phyloP scores from a whole-genome alignment of 2,329 filamentous ascomycete genomes.

The Fusarium sp. region DNA sequence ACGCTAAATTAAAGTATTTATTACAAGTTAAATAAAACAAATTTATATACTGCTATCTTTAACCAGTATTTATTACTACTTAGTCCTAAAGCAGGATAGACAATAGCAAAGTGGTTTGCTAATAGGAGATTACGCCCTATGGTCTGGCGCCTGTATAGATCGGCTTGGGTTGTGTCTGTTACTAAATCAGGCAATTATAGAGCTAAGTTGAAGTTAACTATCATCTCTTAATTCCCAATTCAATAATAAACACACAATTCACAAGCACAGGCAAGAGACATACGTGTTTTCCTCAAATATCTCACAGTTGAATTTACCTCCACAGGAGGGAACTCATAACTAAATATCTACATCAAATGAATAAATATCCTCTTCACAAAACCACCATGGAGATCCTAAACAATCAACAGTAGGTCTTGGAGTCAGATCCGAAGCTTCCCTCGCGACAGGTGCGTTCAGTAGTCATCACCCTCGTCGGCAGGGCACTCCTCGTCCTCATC shows the following conservation, averaged over 20 bases:
- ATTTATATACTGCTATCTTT: too few species aligned
- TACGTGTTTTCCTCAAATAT: conserved; percentile 44
- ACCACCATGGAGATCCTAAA: background rate
- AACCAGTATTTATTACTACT: too few species aligned
- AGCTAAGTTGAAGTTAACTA: too few species aligned
- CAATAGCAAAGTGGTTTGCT: too few species aligned
- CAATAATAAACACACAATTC: background rate
- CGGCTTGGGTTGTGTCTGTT: background rate
- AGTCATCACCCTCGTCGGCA: conserved; percentile 36
- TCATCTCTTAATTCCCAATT: background rate
- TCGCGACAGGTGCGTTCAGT: background rate
- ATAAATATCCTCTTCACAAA: conserved; percentile 5
- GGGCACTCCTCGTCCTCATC: conserved; percentile 41
- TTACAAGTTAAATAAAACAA: too few species aligned
- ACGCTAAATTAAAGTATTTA: too few species aligned
- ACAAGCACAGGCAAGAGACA: background rate
- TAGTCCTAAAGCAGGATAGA: too few species aligned
- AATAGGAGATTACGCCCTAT: too few species aligned
- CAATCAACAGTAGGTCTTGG: background rate
- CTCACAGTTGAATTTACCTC: conserved; percentile 47
- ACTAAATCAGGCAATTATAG: conserved; percentile 2
- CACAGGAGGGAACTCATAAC: conserved; percentile 49
- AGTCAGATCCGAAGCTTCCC: background rate
- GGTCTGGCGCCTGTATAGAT: too few species aligned
- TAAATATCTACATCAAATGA: conserved; percentile 48